These are phyloP conservation scores for Suhomyces bribrorum DNA, from an alignment of 1,139 yeast genomes.

Conservation along the genomic window DNA sequence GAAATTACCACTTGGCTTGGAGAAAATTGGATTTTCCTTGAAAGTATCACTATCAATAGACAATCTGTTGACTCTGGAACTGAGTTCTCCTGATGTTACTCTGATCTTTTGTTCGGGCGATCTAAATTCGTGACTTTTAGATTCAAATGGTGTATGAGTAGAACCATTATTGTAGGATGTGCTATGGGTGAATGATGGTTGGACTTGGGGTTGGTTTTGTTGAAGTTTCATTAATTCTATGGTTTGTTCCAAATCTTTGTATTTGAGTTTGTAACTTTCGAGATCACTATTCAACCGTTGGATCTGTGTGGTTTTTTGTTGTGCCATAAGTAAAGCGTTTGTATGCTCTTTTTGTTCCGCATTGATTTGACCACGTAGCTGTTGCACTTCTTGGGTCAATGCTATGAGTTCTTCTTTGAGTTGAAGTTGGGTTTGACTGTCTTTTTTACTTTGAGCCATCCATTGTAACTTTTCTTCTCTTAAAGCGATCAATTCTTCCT, in stretches of 20 bases:
- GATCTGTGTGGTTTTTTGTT: conserved; percentile 68
- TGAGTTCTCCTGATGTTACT: conserved; percentile 42
- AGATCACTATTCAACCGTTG: conserved; percentile 60
- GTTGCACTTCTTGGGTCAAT: conserved; percentile 42
- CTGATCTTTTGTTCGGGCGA: conserved; percentile 20
- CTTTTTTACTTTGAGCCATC: conserved; percentile 47
- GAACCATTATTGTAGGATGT: conserved; percentile 12
- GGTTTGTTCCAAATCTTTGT: conserved; percentile 53
- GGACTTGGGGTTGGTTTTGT: conserved; percentile 22
- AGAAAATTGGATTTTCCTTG: conserved; percentile 20
- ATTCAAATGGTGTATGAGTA: conserved; percentile 9
- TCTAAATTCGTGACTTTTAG: conserved; percentile 8
- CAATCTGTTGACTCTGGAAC: conserved; percentile 46
- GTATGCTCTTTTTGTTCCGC: conserved; percentile 51
- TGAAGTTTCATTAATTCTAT: conserved; percentile 46
- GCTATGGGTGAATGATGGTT: conserved; percentile 5
- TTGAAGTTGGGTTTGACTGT: conserved; percentile 39
- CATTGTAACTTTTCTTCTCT: conserved; percentile 55
- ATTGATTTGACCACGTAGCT: conserved; percentile 35
- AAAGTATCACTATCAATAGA: conserved; percentile 41
- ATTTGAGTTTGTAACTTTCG: conserved; percentile 52
- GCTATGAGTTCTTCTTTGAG: conserved; percentile 45
- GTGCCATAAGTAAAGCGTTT: conserved; percentile 50
- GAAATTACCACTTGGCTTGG: conserved; percentile 14
- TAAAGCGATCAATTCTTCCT: conserved; percentile 52